Evolutionary conservation across 2,329 filamentous ascomycete genomes (phyloP).

Genomic region (Colletotrichum abscissum): DNA sequence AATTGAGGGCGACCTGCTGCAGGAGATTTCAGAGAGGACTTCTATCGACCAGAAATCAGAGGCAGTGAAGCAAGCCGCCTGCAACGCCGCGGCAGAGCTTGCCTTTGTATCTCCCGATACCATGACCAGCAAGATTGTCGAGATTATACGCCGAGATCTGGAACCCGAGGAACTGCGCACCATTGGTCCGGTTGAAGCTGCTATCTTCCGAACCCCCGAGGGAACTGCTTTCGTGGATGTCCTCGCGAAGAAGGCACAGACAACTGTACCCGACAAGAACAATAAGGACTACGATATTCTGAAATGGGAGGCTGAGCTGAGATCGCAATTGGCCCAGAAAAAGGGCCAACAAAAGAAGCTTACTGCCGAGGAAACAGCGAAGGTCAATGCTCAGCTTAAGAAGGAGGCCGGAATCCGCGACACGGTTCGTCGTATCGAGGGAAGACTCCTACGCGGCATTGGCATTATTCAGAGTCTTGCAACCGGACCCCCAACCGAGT

Average conservation of each 20-base stretch:
- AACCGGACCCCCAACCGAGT: slow-evolving; percentile 88
- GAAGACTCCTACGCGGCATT: slow-evolving; percentile 82
- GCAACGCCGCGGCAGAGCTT: slow-evolving; percentile 86
- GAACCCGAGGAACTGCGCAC: slow-evolving; percentile 74
- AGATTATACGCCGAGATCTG: slow-evolving; percentile 80
- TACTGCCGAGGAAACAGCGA: slow-evolving; percentile 86
- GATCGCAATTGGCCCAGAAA: slow-evolving; percentile 89
- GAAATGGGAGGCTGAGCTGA: slow-evolving; percentile 96
- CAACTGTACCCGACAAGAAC: slow-evolving; percentile 82
- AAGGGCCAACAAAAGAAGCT: slow-evolving; percentile 93
- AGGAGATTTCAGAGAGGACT: slow-evolving; percentile 69
- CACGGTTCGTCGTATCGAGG: slow-evolving; percentile 76
- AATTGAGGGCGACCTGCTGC: slow-evolving; percentile 72
- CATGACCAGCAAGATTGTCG: slow-evolving; percentile 80
- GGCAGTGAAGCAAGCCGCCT: slow-evolving; percentile 75
- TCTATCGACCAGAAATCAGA: slow-evolving; percentile 58
- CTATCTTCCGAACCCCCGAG: slow-evolving; percentile 91
- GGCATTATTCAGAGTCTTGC: slow-evolving; percentile 87
- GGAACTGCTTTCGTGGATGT: slow-evolving; percentile 92
- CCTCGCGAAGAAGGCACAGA: slow-evolving; percentile 82
- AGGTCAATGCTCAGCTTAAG: slow-evolving; percentile 89
- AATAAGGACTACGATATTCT: slow-evolving; percentile 94
- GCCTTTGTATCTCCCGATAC: slow-evolving; percentile 91
- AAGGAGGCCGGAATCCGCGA: slow-evolving; percentile 86
- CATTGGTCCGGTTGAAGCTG: slow-evolving; percentile 88